Conservation (phyloP, 75 land plant genomes). For the Pinus tabuliformis region DNA sequence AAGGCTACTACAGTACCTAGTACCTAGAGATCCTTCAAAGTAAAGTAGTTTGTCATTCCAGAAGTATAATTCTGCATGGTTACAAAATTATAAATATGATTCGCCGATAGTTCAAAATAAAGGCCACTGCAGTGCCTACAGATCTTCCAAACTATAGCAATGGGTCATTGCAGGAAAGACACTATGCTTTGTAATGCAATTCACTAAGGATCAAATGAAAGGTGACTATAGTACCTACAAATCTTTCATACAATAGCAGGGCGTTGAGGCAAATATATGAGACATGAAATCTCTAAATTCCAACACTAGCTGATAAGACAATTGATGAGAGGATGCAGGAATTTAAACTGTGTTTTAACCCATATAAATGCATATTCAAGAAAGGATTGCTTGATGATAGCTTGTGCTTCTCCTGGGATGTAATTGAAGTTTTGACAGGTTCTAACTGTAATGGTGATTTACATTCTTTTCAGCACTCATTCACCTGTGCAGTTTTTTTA, state of each 20-base stretch:
- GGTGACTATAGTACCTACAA: not conserved
- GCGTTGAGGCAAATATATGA: not conserved
- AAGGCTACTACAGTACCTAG: too few relatives aligned
- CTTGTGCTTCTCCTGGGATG: not conserved
- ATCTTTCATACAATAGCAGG: not conserved
- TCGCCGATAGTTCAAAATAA: too few relatives aligned
- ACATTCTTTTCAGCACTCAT: not conserved
- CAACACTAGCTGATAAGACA: not conserved
- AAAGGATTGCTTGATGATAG: not conserved
- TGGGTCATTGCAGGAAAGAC: too few relatives aligned
- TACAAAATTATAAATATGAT: too few relatives aligned
- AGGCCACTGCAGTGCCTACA: too few relatives aligned
- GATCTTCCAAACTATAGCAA: too few relatives aligned
- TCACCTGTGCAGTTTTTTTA: not conserved
- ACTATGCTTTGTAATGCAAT: not conserved
- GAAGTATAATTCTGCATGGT: too few relatives aligned
- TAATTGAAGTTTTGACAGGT: not conserved
- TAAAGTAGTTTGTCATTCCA: too few relatives aligned
- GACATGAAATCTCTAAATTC: not conserved
- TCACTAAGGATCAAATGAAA: not conserved
- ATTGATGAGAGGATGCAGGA: not conserved
- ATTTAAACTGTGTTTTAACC: not conserved
- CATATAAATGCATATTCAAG: not conserved
- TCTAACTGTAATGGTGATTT: not conserved
- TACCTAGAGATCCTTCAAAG: too few relatives aligned